These are phyloP conservation scores for Corinectria fuckeliana DNA, from an alignment of 2,329 filamentous ascomycete species.

Conservation along the genomic window DNA sequence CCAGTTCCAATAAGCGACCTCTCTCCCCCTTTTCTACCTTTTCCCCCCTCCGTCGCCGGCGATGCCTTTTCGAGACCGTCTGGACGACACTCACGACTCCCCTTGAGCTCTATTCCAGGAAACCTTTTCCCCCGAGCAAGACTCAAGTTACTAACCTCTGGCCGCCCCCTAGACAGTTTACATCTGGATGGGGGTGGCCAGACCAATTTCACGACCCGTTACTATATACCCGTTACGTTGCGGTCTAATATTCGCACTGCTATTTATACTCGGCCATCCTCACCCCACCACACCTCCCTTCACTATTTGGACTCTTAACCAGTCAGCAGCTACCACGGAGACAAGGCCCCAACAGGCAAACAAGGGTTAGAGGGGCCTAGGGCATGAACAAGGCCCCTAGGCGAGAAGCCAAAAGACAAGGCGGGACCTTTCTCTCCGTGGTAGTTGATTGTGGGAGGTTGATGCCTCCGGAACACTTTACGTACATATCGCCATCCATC, in stretches of 20 bases:
- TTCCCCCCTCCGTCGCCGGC: constrained; percentile 33
- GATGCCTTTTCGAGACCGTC: constrained; percentile 35
- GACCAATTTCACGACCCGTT: constrained; percentile 36
- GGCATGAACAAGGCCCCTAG: constrained; percentile 24
- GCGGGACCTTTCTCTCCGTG: constrained; percentile 35
- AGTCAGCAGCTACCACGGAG: constrained; percentile 28
- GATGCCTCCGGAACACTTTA: constrained; percentile 26
- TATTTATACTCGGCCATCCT: constrained; percentile 34
- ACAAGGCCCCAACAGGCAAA: constrained; percentile 27
- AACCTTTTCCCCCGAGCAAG: constrained; percentile 20
- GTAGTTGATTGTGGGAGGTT: constrained; percentile 27
- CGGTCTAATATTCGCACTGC: constrained; percentile 39
- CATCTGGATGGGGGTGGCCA: constrained; percentile 27
- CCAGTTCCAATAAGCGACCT: constrained; percentile 43
- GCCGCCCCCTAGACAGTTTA: constrained; percentile 25
- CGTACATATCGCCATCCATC: constrained; percentile 34
- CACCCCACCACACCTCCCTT: constrained; percentile 25
- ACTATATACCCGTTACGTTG: constrained; percentile 42
- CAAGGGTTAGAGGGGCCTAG: constrained; percentile 13
- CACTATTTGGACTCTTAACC: constrained; percentile 11
- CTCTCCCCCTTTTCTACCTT: constrained; percentile 13
- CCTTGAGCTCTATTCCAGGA: constrained; percentile 27
- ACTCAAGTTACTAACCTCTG: constrained; percentile 28
- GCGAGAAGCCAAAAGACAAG: constrained; percentile 14
- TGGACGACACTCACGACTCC: constrained; percentile 37